These are phyloP conservation scores for Candida silvicultrix DNA, from an alignment of 805 yeast species.

Conservation along the genomic window DNA sequence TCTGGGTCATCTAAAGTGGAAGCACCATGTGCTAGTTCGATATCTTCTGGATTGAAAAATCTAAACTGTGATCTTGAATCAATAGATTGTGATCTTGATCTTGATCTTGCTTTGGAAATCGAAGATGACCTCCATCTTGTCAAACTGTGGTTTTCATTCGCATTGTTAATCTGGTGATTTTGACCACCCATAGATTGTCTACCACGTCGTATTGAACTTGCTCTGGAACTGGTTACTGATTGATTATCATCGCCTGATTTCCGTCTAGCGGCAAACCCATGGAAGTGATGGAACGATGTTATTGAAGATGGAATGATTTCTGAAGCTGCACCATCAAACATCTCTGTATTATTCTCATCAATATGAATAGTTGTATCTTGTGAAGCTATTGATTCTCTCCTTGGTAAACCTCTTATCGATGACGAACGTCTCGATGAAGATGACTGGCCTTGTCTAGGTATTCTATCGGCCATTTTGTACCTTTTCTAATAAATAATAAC, in stretches of 20 bases:
- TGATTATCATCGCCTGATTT: neutral
- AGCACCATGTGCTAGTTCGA: conserved; percentile 83
- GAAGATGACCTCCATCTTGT: conserved; percentile 18
- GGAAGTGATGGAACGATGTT: conserved; percentile 69
- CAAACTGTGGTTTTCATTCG: conserved; percentile 12
- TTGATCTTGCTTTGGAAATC: conserved; percentile 15
- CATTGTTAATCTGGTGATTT: neutral
- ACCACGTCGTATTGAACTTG: too few species aligned
- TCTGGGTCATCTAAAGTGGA: conserved; percentile 60
- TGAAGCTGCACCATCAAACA: conserved; percentile 73
- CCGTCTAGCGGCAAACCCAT: conserved; percentile 31
- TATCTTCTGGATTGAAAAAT: conserved; percentile 78
- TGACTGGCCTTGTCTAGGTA: too few species aligned
- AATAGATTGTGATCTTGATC: conserved; percentile 29
- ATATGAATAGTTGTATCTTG: conserved; percentile 22
- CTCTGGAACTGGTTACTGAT: too few species aligned
- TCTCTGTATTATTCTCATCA: conserved; percentile 63
- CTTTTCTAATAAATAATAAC: too few species aligned
- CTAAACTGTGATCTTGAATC: conserved; percentile 47
- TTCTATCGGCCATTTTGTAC: too few species aligned
- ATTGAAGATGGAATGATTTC: conserved; percentile 74
- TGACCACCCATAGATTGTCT: too few species aligned
- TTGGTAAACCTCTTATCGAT: neutral
- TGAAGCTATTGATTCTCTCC: conserved; percentile 26
- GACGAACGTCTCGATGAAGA: too few species aligned